Base-by-base conservation (phyloP, 257 asterid genomes). In the Leonotis leonurus region DNA sequence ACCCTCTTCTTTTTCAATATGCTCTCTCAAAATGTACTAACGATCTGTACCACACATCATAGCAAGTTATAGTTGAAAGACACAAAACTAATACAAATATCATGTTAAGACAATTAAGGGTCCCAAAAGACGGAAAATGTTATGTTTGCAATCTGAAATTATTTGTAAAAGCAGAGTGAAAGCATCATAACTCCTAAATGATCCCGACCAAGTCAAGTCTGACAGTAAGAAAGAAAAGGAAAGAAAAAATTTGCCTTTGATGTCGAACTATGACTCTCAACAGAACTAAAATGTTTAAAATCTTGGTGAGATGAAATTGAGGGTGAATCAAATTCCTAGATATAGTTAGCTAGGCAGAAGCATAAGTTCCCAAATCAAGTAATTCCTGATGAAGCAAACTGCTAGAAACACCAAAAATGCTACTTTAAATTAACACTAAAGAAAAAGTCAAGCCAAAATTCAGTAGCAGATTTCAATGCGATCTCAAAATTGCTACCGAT, bases 381-480 rank as follows among this genome's bases (percentile, higher is more conserved):
- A 37, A 44, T n/a, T 24, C 26, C 62, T 6, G n/a, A 68, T 17
- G 49, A 43, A 39, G 29, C 44, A 58, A 44, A 64, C 33, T 56
- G 16, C 33, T 48, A 18, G 41, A 35, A 56, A 56, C 35, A 64
- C 33, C 27, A 32, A 3, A 54, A n/a, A n/a, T n/a, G n/a, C n/a
- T n/a, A n/a, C n/a, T n/a, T n/a, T n/a, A n/a, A n/a, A n/a, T n/a
- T 30, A 26, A 14, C 48, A 6, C 5, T n/a, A 14, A 6, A n/a
- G 14, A 39, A 17, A 7, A 52, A 33, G 55, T 5, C 44, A 59
- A 64, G n/a, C 37, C 35, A 57, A 50, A 14, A 36, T 39, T 37
- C 59, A 22, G 43, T 20, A 29, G 37, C 69, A 55, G 45, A 7
- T 55, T 35, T 26, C 41, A 69, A 57, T 62, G 67, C 11, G 21